Evolutionary conservation across 176 grass and related monocot species (phyloP), one percentile per base, ranked within the genome.

Genomic region (Miscanthus lutarioriparius): DNA sequence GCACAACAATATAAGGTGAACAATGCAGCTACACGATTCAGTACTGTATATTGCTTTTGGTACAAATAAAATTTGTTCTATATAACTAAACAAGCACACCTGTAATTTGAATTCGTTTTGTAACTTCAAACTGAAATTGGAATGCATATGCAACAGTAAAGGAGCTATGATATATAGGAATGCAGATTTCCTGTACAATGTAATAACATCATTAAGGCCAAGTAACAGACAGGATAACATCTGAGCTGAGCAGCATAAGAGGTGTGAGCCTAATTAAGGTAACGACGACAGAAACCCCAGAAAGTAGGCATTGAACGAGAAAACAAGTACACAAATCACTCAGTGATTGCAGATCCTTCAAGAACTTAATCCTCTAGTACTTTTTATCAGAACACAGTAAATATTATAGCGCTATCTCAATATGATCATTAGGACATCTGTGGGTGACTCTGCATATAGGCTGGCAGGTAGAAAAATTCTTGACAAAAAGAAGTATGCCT

Each of bases 371-470:
- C 3, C 6, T 54, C 8, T 15, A 37, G 6, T 28, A n/a, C 3
- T 23, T 22, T 25, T 28, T 39, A 76, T 84, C 59, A 38, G 23
- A 73, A 7, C 11, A 49, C 25, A 64, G 40, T 32, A 38, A 65
- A 49, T 12, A 75, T 20, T n/a, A 14, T 53, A 22, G 62, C 8
- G 9, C 32, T 22, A 84, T 14, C 61, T 51, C 27, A 51, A 4
- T 19, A 36, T 54, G 0, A 19, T 68, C 25, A 0, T 67, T 3
- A 62, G 37, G 7, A 38, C 19, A 25, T 20, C 12, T 30, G 19
- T 64, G 4, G 59, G 14, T 70, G 28, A 62, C 61, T 78, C 65
- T 85, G 65, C 51, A 27, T 85, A 36, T 64, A 38, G 36, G 43
- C 33, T 59, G 44, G 25, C 48, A 39, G 35, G 27, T 49, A 9